These are phyloP conservation scores for Sporothrix curviconia DNA, from an alignment of 2,329 filamentous ascomycete genomes.

Conservation along the genomic window DNA sequence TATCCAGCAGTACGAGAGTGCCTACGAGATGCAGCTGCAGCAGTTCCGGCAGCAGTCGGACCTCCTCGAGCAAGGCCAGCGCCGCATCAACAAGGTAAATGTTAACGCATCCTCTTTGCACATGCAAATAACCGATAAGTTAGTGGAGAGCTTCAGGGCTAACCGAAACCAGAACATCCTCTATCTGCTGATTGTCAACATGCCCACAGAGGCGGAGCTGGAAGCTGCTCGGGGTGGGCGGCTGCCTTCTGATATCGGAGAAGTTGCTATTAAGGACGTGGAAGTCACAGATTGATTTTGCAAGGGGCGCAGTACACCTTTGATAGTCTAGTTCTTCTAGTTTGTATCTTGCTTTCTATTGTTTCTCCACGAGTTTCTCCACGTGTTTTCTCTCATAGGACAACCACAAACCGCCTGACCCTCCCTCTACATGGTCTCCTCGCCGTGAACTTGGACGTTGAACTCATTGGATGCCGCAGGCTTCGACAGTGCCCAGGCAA, in stretches of 20 bases:
- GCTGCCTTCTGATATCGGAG: not conserved
- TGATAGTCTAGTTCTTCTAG: no score
- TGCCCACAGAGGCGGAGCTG: not conserved
- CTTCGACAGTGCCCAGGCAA: slow-evolving; percentile 35
- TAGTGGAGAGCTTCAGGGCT: no score
- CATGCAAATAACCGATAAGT: no score
- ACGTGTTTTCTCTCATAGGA: no score
- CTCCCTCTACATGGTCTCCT: not conserved
- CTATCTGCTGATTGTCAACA: not conserved
- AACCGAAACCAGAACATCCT: not conserved
- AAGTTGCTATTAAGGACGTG: not conserved
- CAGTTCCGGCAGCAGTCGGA: not conserved
- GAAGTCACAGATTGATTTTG: not conserved
- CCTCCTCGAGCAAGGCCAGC: not conserved
- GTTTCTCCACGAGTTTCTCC: no score
- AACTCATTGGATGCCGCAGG: slow-evolving; percentile 51
- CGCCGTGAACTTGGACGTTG: slow-evolving; percentile 22
- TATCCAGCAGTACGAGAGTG: not conserved
- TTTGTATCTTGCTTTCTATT: no score
- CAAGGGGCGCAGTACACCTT: no score
- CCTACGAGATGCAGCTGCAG: not conserved
- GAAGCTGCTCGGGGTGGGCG: not conserved
- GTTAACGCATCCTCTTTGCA: no score
- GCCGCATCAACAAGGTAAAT: not conserved
- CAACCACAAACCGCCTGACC: not conserved